Evolutionary conservation across 139 green algal species (phyloP).

Genomic region (Closterium sp.): DNA sequence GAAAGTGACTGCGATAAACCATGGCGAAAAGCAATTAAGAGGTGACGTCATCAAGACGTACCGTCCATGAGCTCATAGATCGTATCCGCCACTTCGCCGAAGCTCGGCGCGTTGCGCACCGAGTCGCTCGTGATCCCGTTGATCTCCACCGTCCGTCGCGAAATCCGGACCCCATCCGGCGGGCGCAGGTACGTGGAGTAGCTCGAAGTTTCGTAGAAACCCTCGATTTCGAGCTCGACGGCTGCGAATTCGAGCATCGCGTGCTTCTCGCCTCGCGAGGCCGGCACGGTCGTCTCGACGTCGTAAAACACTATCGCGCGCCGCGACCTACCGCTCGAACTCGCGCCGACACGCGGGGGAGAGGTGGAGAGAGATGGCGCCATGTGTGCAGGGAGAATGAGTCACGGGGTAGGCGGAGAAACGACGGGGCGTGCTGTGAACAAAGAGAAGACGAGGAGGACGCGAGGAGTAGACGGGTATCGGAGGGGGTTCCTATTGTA

Average conservation of each 20-base stretch:
- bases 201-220: slow-evolving; percentile 24
- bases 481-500: too few species aligned
- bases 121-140: slow-evolving; percentile 38
- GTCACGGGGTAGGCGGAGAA: background rate
- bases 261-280: background rate
- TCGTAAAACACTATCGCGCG: slow-evolving; percentile 40
- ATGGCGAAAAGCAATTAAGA: background rate
- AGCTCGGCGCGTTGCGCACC: slow-evolving; percentile 11
- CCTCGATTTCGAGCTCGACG: slow-evolving; percentile 13
- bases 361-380: background rate
- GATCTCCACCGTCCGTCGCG: slow-evolving; percentile 1
- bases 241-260: slow-evolving; percentile 41
- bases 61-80: slow-evolving; percentile 41
- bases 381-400: background rate
- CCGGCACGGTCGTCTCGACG: slow-evolving; percentile 43
- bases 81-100: slow-evolving; percentile 31
- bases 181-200: slow-evolving; percentile 43
- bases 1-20: background rate
- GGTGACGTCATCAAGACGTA: background rate
- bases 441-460: too few species aligned
- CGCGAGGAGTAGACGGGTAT: too few species aligned
- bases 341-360: background rate
- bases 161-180: background rate
- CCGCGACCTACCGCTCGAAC: background rate
- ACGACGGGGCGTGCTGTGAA: too few species aligned